These are phyloP conservation scores for Ophiocordyceps camponoti-rufipedis DNA, from an alignment of 2,329 filamentous ascomycete species.

Conservation along the genomic window DNA sequence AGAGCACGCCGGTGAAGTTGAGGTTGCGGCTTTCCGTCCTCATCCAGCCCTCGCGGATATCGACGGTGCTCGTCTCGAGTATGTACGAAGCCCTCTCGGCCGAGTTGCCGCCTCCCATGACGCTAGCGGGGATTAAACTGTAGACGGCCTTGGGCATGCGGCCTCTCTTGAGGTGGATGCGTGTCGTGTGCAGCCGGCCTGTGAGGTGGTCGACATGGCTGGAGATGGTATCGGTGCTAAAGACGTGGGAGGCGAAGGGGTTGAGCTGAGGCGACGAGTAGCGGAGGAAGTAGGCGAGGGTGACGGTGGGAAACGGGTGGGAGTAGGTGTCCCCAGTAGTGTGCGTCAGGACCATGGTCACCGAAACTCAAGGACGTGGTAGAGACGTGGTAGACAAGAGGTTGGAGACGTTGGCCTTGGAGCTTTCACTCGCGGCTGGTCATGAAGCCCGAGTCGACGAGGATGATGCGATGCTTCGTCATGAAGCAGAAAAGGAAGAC, in stretches of 20 bases:
- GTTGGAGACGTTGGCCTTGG: background rate
- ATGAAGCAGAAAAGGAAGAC: background rate
- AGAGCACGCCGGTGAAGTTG: constrained; percentile 66
- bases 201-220: constrained; percentile 55
- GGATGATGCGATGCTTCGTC: constrained; percentile 1
- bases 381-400: background rate
- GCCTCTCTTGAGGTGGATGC: constrained; percentile 67
- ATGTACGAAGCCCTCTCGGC: constrained; percentile 62
- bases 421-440: constrained; percentile 5
- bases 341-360: constrained; percentile 43
- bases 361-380: background rate
- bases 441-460: constrained; percentile 5
- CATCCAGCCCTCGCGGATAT: constrained; percentile 70
- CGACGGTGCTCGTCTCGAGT: constrained; percentile 61
- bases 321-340: constrained; percentile 55
- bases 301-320: constrained; percentile 70
- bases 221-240: constrained; percentile 68
- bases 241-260: constrained; percentile 64
- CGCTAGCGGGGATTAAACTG: constrained; percentile 53
- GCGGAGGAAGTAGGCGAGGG: constrained; percentile 75
- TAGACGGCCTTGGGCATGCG: constrained; percentile 57
- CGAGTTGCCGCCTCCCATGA: constrained; percentile 38
- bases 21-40: constrained; percentile 64
- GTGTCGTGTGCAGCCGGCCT: constrained; percentile 58
- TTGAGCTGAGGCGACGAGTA: constrained; percentile 57